phyloP scores from a whole-genome alignment of 2,329 filamentous ascomycete species.

The Penicillium sp. region DNA sequence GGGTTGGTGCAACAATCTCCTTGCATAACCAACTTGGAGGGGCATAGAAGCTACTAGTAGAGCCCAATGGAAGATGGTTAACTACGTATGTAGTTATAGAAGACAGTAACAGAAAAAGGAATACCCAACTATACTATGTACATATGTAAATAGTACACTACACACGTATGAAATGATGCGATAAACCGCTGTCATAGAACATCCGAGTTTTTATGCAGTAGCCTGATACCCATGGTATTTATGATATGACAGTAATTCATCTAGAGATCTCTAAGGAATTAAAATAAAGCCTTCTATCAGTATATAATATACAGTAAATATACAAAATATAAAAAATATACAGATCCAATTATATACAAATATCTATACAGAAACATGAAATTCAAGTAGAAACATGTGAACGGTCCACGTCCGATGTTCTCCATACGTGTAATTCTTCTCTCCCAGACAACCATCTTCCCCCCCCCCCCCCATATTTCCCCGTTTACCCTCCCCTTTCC shows the following conservation, averaged over 20 bases:
- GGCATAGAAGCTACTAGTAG: background rate
- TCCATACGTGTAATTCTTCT: slow-evolving; percentile 7
- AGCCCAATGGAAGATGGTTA: no score
- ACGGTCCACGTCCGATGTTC: background rate
- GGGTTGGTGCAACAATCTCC: background rate
- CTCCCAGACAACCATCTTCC: slow-evolving; percentile 5
- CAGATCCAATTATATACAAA: no score
- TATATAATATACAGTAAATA: background rate
- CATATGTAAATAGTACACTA: no score
- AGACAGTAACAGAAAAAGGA: background rate
- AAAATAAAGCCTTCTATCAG: background rate
- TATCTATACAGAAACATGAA: background rate
- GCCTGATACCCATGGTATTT: slow-evolving; percentile 1
- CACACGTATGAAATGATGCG: background rate
- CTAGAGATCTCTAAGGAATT: no score
- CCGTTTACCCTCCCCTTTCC: slow-evolving; percentile 3
- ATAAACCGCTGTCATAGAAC: background rate
- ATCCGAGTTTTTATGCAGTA: slow-evolving; percentile 4
- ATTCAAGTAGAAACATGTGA: background rate
- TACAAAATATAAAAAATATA: background rate
- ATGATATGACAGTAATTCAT: background rate
- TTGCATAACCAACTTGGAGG: background rate
- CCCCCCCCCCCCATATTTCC: slow-evolving; percentile 3
- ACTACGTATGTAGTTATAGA: no score
- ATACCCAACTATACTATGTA: background rate